Conservation (phyloP, 1,139 yeast species). For the Kodamaea alishanica region DNA sequence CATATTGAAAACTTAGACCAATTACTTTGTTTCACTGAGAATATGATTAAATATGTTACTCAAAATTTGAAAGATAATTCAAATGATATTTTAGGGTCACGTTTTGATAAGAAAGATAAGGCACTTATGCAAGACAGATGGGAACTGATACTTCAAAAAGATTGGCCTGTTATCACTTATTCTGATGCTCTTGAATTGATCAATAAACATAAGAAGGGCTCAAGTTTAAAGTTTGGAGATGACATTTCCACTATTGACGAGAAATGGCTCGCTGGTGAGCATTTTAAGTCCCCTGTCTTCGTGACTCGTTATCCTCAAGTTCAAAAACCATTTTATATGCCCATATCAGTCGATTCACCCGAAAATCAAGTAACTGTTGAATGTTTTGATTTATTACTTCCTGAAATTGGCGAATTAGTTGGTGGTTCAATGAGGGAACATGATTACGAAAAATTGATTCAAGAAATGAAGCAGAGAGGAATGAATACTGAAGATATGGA, state of each 20-base stretch:
- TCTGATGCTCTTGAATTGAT: constrained; percentile 59
- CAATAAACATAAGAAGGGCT: constrained; percentile 32
- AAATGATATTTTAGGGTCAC: constrained; percentile 40
- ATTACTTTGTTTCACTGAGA: constrained; percentile 64
- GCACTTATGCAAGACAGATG: constrained; percentile 18
- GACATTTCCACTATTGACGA: constrained; percentile 83
- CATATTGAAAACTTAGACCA: constrained; percentile 57
- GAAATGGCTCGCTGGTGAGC: constrained; percentile 75
- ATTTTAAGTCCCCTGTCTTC: constrained; percentile 74
- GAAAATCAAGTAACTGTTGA: constrained; percentile 55
- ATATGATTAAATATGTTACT: constrained; percentile 60
- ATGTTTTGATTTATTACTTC: constrained; percentile 84
- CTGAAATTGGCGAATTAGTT: constrained; percentile 91
- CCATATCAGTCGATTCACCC: constrained; percentile 30
- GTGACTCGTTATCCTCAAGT: constrained; percentile 81
- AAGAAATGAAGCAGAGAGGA: constrained; percentile 47
- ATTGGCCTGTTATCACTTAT: constrained; percentile 76
- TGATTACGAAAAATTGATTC: constrained; percentile 41
- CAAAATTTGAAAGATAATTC: constrained; percentile 31
- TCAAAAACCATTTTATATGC: constrained; percentile 92
- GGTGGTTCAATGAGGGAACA: constrained; percentile 95
- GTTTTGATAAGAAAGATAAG: constrained; percentile 35
- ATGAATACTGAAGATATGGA: constrained; percentile 60
- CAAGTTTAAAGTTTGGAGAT: constrained; percentile 57
- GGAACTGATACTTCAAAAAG: constrained; percentile 27